Conservation (phyloP, 2,329 filamentous ascomycete genomes). For the Hortaea werneckii region DNA sequence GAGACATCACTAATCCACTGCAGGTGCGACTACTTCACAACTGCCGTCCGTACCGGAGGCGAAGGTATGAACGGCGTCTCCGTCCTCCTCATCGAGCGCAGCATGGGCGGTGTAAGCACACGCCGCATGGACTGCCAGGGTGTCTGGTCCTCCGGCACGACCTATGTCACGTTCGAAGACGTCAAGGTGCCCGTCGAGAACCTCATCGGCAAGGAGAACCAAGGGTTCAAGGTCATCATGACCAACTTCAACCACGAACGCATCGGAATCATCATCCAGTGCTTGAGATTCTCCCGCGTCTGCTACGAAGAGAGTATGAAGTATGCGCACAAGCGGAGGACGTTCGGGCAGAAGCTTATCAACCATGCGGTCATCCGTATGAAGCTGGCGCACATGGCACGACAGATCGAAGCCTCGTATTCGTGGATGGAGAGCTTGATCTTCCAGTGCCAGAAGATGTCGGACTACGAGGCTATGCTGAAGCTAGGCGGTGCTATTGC, state of each 20-base stretch:
- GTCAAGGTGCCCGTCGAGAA: conserved; percentile 99
- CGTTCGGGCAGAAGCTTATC: conserved; percentile 93
- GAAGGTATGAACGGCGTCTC: conserved; percentile 84
- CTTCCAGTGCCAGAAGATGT: conserved; percentile 88
- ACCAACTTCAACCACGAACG: conserved; percentile 99
- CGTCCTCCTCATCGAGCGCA: conserved; percentile 83
- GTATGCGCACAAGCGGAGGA: conserved; percentile 93
- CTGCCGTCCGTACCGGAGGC: conserved; percentile 74
- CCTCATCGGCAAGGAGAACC: conserved; percentile 92
- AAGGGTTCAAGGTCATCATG: conserved; percentile 98
- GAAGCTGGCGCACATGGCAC: conserved; percentile 96
- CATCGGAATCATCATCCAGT: conserved; percentile 97
- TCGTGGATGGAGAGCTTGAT: conserved; percentile 94
- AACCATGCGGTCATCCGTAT: conserved; percentile 95
- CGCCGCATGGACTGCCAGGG: conserved; percentile 97
- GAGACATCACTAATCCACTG: conserved; percentile 7
- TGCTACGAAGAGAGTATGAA: conserved; percentile 96
- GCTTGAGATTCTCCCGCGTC: conserved; percentile 85
- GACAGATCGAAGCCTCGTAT: conserved; percentile 94
- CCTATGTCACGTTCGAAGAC: conserved; percentile 96
- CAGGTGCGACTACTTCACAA: conserved; percentile 96
- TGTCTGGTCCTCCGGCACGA: conserved; percentile 89
- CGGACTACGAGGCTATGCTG: conserved; percentile 89
- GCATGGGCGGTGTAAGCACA: conserved; percentile 74
- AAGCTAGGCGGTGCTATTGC: conserved; percentile 92